A percentile compares a stretch with the other conserved stretches of the same genome.
Evolutionary conservation across 805 yeast species (phyloP).

Genomic region (Yarrowia alimentaria): DNA sequence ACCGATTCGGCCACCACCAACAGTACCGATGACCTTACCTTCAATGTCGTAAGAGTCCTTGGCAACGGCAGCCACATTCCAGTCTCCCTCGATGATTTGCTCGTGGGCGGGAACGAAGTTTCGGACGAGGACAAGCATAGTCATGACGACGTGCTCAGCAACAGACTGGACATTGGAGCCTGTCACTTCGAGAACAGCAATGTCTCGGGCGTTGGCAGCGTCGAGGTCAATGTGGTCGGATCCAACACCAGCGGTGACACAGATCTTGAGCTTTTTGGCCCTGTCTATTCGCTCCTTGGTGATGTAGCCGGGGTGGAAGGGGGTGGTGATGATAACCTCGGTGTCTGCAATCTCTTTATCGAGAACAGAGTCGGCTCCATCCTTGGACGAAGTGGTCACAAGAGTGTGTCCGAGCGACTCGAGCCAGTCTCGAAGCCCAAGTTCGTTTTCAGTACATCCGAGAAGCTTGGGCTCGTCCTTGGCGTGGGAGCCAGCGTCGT

Average conservation of each 20-base stretch:
- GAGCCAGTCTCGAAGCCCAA: conserved; percentile 65
- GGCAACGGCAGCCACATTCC: conserved; percentile 50
- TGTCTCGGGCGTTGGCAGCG: conserved; percentile 44
- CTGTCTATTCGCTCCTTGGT: conserved; percentile 51
- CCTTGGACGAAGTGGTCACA: conserved; percentile 66
- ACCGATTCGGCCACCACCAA: conserved; percentile 67
- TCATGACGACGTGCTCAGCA: conserved; percentile 56
- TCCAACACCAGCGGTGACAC: conserved; percentile 57
- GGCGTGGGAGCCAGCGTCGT: conserved; percentile 59
- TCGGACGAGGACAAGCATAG: conserved; percentile 53
- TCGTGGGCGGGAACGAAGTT: conserved; percentile 48
- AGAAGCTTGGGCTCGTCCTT: conserved; percentile 56
- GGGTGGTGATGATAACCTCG: conserved; percentile 78
- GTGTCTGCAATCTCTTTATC: conserved; percentile 69
- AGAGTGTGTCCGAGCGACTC: conserved; percentile 67
- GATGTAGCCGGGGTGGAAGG: conserved; percentile 79
- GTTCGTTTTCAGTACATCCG: conserved; percentile 73
- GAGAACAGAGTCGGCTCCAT: conserved; percentile 55
- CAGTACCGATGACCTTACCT: conserved; percentile 53
- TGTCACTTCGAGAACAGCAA: conserved; percentile 55
- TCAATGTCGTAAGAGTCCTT: conserved; percentile 45
- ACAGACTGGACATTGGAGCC: conserved; percentile 55
- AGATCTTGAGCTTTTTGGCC: conserved; percentile 44
- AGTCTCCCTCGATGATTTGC: conserved; percentile 47
- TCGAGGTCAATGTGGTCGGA: conserved; percentile 52